Evolutionary conservation across 768 basidiomycete genomes (phyloP).

Genomic region (Lactifluus pinguis): DNA sequence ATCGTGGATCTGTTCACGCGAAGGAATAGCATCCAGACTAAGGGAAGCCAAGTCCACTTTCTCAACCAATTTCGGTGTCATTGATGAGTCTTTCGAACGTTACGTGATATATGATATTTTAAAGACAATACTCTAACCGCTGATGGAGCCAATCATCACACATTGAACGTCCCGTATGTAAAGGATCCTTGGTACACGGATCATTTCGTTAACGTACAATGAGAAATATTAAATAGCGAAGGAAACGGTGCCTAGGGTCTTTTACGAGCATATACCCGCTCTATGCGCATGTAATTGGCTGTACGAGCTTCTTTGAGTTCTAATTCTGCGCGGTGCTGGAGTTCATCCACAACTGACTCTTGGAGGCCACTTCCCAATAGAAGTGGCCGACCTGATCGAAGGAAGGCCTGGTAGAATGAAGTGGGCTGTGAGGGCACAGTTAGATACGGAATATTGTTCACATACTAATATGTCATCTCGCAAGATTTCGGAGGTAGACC

Average conservation of each 20-base stretch:
- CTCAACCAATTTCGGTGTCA: too few relatives aligned
- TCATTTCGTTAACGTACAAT: conserved; percentile 3
- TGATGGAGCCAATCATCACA: background rate
- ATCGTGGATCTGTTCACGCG: conserved; percentile 47
- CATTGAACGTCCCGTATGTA: background rate
- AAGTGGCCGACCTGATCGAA: conserved; percentile 57
- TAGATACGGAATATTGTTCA: background rate
- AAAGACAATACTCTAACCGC: too few relatives aligned
- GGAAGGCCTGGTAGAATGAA: conserved; percentile 40
- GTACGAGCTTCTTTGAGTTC: conserved; percentile 43
- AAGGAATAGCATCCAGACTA: conserved; percentile 47
- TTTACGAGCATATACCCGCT: conserved; percentile 54
- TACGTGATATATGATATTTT: too few relatives aligned
- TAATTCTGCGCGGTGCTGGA: conserved; percentile 41
- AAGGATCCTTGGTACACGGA: background rate
- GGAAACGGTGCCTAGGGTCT: conserved; percentile 18
- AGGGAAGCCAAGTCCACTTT: conserved; percentile 39
- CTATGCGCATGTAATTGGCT: conserved; percentile 45
- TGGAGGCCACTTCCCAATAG: conserved; percentile 55
- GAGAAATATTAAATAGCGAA: background rate
- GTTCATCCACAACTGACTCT: conserved; percentile 40
- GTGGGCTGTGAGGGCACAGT: background rate
- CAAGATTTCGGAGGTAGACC: conserved; percentile 28
- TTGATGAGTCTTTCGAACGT: too few relatives aligned
- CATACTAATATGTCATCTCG: conserved; percentile 51